These are phyloP conservation scores for Alternaria hordeiaustralica DNA, from an alignment of 2,329 filamentous ascomycete genomes.

Conservation along the genomic window DNA sequence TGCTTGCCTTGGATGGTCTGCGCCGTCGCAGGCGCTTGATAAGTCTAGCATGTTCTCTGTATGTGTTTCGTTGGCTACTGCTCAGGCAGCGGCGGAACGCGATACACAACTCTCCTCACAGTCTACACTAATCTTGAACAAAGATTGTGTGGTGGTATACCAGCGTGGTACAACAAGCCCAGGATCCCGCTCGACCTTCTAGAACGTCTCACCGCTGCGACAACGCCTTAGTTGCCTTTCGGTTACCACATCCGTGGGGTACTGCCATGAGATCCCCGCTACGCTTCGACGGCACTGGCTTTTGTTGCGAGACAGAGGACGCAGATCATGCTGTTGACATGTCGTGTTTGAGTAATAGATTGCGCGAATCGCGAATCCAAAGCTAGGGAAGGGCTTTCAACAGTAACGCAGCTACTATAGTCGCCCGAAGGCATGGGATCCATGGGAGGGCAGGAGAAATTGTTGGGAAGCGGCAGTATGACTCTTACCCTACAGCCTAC, in stretches of 20 bases:
- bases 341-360: constrained; percentile 14
- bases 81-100: neutral
- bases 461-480: constrained; percentile 10
- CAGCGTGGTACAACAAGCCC: constrained; percentile 4
- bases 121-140: neutral
- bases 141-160: neutral
- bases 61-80: neutral
- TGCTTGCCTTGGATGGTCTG: neutral
- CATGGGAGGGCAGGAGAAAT: neutral
- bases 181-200: constrained; percentile 11
- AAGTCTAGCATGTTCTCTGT: neutral
- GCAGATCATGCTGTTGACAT: constrained; percentile 2
- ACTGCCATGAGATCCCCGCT: neutral
- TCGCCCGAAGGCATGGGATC: neutral
- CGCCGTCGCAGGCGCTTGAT: neutral
- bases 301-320: neutral
- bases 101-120: neutral
- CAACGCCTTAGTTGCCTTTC: constrained; percentile 5
- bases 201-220: constrained; percentile 16
- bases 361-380: constrained; percentile 1
- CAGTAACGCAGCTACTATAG: neutral
- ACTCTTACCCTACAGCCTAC: constrained; percentile 3
- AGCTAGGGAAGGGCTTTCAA: neutral
- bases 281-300: neutral
- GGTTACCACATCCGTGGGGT: constrained; percentile 4